Conservation (phyloP, 306 rosid species). For the Quercus bicolor region DNA sequence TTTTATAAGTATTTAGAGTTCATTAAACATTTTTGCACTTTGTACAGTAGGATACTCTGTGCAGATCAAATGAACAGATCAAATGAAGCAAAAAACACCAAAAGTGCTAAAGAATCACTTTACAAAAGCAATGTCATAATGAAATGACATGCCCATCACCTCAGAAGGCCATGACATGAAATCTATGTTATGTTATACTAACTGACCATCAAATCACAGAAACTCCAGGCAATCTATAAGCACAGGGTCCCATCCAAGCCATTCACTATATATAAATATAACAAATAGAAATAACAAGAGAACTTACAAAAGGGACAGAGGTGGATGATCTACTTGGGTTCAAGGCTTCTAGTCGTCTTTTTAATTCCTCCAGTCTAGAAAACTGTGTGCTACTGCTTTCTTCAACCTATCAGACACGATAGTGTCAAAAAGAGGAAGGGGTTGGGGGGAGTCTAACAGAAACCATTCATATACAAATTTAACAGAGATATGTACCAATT, state of each 20-base stretch:
- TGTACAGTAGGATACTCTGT: not conserved
- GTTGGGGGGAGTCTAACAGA: slow-evolving; percentile 10
- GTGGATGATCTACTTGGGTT: slow-evolving; percentile 59
- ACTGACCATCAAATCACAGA: not conserved
- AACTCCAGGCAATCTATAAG: not conserved
- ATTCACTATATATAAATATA: not conserved
- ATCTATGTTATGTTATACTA: not conserved
- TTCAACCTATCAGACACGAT: slow-evolving; percentile 58
- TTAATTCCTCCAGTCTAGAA: slow-evolving; percentile 77
- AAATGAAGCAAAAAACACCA: not conserved
- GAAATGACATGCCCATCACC: not conserved
- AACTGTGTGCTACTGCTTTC: slow-evolving; percentile 80
- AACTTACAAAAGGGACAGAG: slow-evolving; percentile 48
- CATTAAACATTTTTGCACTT: not conserved
- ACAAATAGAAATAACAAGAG: not conserved
- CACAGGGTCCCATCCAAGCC: not conserved
- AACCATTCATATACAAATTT: slow-evolving; percentile 11
- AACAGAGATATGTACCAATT: slow-evolving; percentile 53
- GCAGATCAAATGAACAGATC: not conserved
- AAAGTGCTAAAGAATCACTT: not conserved
- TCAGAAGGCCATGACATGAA: not conserved
- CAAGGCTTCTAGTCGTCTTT: slow-evolving; percentile 85
- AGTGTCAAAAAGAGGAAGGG: slow-evolving; percentile 26
- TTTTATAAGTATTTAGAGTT: no score
- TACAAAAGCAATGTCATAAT: not conserved